Evolutionary conservation across 495 filamentous ascomycete species (phyloP).

Genomic region (Penicillium maclennaniae): DNA sequence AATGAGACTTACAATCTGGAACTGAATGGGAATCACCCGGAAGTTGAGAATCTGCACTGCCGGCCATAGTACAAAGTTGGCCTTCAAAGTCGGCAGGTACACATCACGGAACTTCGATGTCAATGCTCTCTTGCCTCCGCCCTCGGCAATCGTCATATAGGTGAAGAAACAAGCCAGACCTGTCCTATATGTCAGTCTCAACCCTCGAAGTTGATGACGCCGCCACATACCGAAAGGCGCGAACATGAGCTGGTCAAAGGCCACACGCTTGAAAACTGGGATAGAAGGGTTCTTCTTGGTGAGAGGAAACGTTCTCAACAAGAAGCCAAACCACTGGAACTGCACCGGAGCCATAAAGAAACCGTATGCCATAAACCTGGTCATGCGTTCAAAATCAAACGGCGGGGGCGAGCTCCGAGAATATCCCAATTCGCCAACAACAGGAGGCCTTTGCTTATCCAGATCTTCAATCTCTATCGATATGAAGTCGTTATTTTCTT

Average conservation of each 20-base stretch:
- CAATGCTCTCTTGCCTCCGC: slow-evolving; percentile 78
- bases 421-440: slow-evolving; percentile 63
- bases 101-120: slow-evolving; percentile 85
- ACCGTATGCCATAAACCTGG: slow-evolving; percentile 92
- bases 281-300: slow-evolving; percentile 66
- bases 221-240: slow-evolving; percentile 71
- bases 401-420: slow-evolving; percentile 65
- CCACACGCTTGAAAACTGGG: slow-evolving; percentile 86
- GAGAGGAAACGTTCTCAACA: slow-evolving; percentile 80
- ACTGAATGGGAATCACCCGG: slow-evolving; percentile 88
- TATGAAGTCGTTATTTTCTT: slow-evolving; percentile 62
- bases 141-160: slow-evolving; percentile 94
- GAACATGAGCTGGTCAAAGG: slow-evolving; percentile 91
- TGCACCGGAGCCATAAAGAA: slow-evolving; percentile 96
- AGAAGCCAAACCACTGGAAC: slow-evolving; percentile 91
- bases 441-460: slow-evolving; percentile 75
- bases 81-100: slow-evolving; percentile 89
- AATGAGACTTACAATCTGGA: slow-evolving; percentile 77
- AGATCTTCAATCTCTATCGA: slow-evolving; percentile 89
- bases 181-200: slow-evolving; percentile 29
- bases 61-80: slow-evolving; percentile 95
- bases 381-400: slow-evolving; percentile 93
- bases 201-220: background rate
- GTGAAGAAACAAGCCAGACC: slow-evolving; percentile 87
- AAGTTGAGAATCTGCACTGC: slow-evolving; percentile 97